Evolutionary conservation across 305 asterid species (phyloP), one percentile per base, ranked within the genome.

Genomic region (Caryopteris hybrid): DNA sequence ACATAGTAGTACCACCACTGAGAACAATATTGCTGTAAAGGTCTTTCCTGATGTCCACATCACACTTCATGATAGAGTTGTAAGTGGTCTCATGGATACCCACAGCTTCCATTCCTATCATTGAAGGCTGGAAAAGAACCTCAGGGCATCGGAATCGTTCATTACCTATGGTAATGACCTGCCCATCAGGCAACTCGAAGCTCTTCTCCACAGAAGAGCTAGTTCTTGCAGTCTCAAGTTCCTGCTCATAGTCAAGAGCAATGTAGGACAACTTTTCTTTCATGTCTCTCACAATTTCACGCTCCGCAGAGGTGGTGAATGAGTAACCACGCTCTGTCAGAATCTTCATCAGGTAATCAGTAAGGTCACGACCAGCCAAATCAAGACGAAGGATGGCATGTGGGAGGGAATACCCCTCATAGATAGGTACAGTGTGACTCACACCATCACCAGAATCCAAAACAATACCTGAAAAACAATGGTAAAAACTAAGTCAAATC

Each of bases 301-400:
- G 72, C 64, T 66, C 77, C 11, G 77, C 77, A 13, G 73, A 58
- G 61, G 78, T 73, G 63, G 73, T 66, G 73, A 73, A 73, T 20
- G 73, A 66, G 57, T 73, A 73, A 29, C 78, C 78, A 48, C 78
- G 73, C 54, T 73, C 78, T 0, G 69, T 73, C 10, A 73, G 73
- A 14, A 73, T 73, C 50, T 59, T 73, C 69, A 73, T 66, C 25
- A 73, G 57, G 57, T 73, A 59, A 8, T 73, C 78, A 39, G 78
- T 73, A 10, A 73, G 69, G 73, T 73, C 78, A 51, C 78, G 78
- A 5, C 78, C 78, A 20, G 78, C 78, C 69, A 73, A 51, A 56
- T 73, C 78, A 5, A 73, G 73, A 66, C 78, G 78, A 21, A 66
- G 78, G 73, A 73, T 73, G 69, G 78, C 77, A 8, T 73, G 77